A percentile compares a stretch with the other conserved stretches of the same genome.
These are phyloP conservation scores for Picochlorum sp. DNA, from an alignment of 139 green algal genomes.

Conservation along the genomic window DNA sequence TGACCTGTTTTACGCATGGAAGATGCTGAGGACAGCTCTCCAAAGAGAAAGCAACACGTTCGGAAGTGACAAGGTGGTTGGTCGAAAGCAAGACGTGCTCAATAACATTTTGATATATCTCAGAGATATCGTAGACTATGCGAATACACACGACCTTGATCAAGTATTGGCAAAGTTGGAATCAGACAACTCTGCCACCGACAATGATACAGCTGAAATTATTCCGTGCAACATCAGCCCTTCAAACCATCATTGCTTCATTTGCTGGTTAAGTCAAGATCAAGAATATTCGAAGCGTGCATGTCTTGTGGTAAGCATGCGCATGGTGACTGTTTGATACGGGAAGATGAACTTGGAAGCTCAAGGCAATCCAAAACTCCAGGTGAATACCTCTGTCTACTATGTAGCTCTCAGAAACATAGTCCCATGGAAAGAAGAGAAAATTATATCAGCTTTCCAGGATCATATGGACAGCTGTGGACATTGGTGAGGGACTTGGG, in stretches of 20 bases:
- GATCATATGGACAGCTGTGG: too few species aligned
- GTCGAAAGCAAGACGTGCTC: neutral
- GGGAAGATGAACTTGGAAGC: neutral
- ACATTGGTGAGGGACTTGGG: neutral
- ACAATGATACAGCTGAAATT: constrained; percentile 6
- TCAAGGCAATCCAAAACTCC: too few species aligned
- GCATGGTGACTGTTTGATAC: neutral
- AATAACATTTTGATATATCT: too few species aligned
- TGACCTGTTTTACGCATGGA: constrained; percentile 35
- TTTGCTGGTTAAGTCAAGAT: neutral
- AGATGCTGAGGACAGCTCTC: constrained; percentile 32
- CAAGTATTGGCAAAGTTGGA: too few species aligned
- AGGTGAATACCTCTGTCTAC: too few species aligned
- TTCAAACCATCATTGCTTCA: neutral
- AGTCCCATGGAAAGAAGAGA: too few species aligned
- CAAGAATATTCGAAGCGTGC: neutral
- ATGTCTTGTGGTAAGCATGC: neutral
- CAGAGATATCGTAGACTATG: too few species aligned
- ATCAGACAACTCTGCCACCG: neutral
- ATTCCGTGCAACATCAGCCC: constrained; percentile 19
- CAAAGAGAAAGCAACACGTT: constrained; percentile 23
- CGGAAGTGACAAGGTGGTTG: constrained; percentile 17
- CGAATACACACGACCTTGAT: too few species aligned
- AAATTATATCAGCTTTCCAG: too few species aligned
- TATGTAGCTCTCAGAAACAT: too few species aligned